A percentile compares a stretch with the other conserved stretches of the same genome.
Evolutionary conservation across 192 early-diverging fungal genomes (phyloP).

Genomic region (Rhizophlyctis rosea): DNA sequence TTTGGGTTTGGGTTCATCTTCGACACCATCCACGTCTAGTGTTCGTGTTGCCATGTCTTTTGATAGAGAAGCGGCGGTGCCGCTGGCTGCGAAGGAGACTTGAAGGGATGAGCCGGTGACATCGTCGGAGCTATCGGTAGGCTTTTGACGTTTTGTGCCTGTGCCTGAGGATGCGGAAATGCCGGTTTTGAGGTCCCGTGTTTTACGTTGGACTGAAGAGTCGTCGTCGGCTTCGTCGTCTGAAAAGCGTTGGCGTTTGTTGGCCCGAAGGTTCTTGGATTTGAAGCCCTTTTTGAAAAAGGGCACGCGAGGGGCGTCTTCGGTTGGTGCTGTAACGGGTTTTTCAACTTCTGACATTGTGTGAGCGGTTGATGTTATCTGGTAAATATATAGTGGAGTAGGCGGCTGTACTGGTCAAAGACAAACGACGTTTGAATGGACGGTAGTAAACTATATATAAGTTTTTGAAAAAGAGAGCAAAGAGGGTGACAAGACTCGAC

Average conservation of each 20-base stretch:
- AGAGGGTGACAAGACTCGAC: no score
- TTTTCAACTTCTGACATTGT: no score
- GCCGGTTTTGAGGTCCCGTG: neutral
- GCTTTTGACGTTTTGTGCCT: slow-evolving; percentile 22
- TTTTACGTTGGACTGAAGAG: slow-evolving; percentile 17
- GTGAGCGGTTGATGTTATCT: no score
- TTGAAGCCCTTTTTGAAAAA: slow-evolving; percentile 6
- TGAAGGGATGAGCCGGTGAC: slow-evolving; percentile 6
- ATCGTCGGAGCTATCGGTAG: neutral
- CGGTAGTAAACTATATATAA: no score
- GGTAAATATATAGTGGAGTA: no score
- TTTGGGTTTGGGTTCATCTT: slow-evolving; percentile 2
- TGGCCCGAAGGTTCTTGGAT: neutral
- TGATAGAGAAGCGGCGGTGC: slow-evolving; percentile 42
- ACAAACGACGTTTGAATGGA: no score
- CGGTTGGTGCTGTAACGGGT: no score
- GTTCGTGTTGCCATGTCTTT: slow-evolving; percentile 43
- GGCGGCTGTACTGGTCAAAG: no score
- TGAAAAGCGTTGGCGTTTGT: slow-evolving; percentile 4
- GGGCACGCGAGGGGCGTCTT: neutral
- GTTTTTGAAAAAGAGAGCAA: no score
- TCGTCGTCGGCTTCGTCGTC: slow-evolving; percentile 24
- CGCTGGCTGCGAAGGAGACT: slow-evolving; percentile 21
- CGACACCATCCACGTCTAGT: slow-evolving; percentile 47
- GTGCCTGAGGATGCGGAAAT: slow-evolving; percentile 5